phyloP scores from a whole-genome alignment of 2,329 filamentous ascomycete genomes.

The Penicillium sp. region DNA sequence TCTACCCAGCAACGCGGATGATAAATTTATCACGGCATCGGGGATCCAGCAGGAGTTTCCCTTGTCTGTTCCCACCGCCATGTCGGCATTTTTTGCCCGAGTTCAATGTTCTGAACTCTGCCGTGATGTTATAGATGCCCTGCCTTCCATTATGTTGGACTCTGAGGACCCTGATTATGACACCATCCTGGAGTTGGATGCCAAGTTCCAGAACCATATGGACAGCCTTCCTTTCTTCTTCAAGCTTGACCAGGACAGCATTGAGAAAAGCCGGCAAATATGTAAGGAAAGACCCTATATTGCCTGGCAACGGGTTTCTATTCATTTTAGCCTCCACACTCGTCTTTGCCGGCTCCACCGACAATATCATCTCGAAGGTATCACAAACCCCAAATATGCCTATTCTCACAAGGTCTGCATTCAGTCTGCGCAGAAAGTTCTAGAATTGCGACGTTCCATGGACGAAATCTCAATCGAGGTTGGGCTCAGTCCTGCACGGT shows the following conservation, averaged over 20 bases:
- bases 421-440: conserved; percentile 21
- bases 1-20: conserved; percentile 25
- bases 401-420: conserved; percentile 24
- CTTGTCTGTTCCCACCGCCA: conserved; percentile 15
- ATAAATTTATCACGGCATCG: conserved; percentile 18
- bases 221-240: conserved; percentile 17
- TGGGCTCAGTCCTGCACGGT: conserved; percentile 19
- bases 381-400: conserved; percentile 22
- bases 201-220: conserved; percentile 15
- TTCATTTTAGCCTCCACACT: conserved; percentile 25
- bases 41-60: conserved; percentile 17
- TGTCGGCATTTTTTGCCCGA: conserved; percentile 20
- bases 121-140: conserved; percentile 24
- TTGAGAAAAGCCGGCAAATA: conserved; percentile 21
- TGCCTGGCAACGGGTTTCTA: conserved; percentile 20
- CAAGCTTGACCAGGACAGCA: conserved; percentile 19
- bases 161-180: conserved; percentile 19
- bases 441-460: conserved; percentile 23
- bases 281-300: conserved; percentile 27
- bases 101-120: conserved; percentile 17
- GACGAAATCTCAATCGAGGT: conserved; percentile 19
- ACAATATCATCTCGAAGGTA: conserved; percentile 23
- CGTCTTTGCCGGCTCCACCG: conserved; percentile 30
- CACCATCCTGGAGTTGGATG: conserved; percentile 20
- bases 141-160: conserved; percentile 22